Evolutionary conservation across 148 eudicot species (phyloP).

Genomic region (Beta vulgaris): DNA sequence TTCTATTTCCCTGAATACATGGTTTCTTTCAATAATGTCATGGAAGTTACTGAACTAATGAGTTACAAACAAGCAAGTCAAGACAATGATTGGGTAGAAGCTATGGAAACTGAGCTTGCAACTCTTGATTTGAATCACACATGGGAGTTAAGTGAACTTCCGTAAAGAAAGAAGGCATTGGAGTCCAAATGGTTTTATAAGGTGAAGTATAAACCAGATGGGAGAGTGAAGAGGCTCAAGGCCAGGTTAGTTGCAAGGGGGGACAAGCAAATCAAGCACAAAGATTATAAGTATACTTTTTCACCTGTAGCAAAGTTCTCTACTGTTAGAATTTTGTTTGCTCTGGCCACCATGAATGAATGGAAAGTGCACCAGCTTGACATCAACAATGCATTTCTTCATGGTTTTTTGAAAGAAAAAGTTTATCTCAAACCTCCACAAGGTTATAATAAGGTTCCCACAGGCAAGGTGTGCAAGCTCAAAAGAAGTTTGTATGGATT

Average conservation of each 20-base stretch:
- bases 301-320: background rate
- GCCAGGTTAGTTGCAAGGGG: background rate
- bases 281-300: background rate
- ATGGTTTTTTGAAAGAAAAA: background rate
- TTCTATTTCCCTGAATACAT: background rate
- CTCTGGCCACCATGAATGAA: background rate
- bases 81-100: background rate
- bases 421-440: background rate
- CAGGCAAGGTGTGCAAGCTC: background rate
- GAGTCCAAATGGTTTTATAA: conserved; percentile 17
- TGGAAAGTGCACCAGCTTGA: background rate
- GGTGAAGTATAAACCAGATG: background rate
- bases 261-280: background rate
- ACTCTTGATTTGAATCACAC: conserved; percentile 1
- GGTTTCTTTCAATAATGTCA: background rate
- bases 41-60: background rate
- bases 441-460: background rate
- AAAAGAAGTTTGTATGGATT: background rate
- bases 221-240: background rate
- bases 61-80: background rate
- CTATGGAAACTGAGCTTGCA: background rate
- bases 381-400: background rate
- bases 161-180: background rate
- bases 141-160: background rate
- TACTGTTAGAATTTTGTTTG: background rate